Base-by-base conservation (phyloP, 164 flowering plant species). In the Brasenia schreberi region DNA sequence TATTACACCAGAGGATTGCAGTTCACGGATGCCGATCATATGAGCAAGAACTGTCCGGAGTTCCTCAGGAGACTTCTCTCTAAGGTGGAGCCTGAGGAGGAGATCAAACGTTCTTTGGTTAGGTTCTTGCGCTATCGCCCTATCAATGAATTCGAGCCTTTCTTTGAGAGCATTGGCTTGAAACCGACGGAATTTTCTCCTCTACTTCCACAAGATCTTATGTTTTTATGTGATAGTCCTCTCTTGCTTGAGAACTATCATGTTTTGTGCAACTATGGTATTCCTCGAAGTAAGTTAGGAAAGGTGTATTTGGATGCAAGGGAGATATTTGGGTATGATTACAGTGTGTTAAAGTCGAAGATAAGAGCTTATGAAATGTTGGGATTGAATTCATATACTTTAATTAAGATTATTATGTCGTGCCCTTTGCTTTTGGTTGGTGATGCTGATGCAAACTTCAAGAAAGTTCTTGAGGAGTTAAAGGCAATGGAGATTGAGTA, bases 131-230 rank as follows among this genome's bases (percentile, higher is more conserved):
- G 87, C 17, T 86, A 82, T 71, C 83, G 87, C 65, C 97, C 96
- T 5, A 81, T 88, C 64, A 88, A 91, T 76, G 97, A 88, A 61
- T 88, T 83, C 65, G 97, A 91, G 69, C 93, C 96, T 0, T 89
- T 91, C 77, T 84, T 91, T 62, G 97, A 91, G 81, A 89, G 97
- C 71, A 67, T 85, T 56, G 96, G 97, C 45, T 67, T 91, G 81
- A 69, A 77, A 49, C 88, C 83, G 7, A 62, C 71, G 0, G 85
- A 83, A 71, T 73, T 76, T 43, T 17, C 10, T 10, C 56, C 67
- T 2, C 42, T 80, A 59, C 90, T 91, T 71, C 90, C 87, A 0
- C 79, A 83, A 5, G 70, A 82, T 68, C 58, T 80, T 72, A 75
- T 85, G 74, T 89, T 81, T 68, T 69, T 91, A 64, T 73, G 71